Evolutionary conservation across 1,284 basidiomycete genomes (phyloP).

Genomic region (Melampsora americana): DNA sequence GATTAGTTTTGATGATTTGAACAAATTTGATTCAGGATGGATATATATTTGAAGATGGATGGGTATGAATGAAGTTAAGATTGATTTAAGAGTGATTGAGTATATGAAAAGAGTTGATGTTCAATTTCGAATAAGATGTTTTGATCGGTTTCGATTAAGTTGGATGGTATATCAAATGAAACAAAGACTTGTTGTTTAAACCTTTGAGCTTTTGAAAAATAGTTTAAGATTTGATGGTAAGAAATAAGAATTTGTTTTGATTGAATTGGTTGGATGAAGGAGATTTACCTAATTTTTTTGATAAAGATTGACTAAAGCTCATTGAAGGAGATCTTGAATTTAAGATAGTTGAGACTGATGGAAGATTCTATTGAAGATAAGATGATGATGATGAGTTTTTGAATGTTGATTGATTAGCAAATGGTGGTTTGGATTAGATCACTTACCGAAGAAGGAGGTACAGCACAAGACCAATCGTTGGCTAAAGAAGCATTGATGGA

Average conservation of each 20-base stretch:
- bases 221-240: not conserved
- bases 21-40: too few species aligned
- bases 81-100: too few species aligned
- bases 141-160: conserved; percentile 1
- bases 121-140: conserved; percentile 10
- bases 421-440: too few species aligned
- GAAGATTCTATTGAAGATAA: conserved; percentile 8
- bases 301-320: conserved; percentile 24
- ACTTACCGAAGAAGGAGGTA: conserved; percentile 23
- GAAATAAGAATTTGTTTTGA: not conserved
- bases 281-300: conserved; percentile 26
- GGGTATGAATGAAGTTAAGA: too few species aligned
- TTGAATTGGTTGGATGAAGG: not conserved
- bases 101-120: conserved; percentile 19
- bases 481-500: not conserved
- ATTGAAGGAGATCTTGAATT: conserved; percentile 14
- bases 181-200: conserved; percentile 31
- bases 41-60: too few species aligned
- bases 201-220: conserved; percentile 16
- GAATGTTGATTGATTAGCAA: too few species aligned
- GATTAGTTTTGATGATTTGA: too few species aligned
- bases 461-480: conserved; percentile 38
- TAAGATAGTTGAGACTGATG: conserved; percentile 15
- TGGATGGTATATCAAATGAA: conserved; percentile 21
- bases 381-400: too few species aligned